Evolutionary conservation across 768 basidiomycete genomes (phyloP), one percentile per base, ranked within the genome.

Genomic region (Cantharellus cinnabarinus): DNA sequence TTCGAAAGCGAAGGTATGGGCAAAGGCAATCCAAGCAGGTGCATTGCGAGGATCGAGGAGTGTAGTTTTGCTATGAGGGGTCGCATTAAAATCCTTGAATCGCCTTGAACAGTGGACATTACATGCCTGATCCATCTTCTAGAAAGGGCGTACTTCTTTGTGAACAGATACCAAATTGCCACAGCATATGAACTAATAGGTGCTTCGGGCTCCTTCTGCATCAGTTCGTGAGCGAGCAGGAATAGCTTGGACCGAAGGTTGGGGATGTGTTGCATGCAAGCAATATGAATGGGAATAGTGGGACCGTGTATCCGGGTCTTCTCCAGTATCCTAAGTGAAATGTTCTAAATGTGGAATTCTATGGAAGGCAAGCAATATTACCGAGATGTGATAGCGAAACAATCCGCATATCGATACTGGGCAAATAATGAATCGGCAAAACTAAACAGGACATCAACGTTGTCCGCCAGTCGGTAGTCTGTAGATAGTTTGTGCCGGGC

Each of bases 151-250:
- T 87, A 99, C 66, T 93, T 88, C 56, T 79, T 78, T 38, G 81
- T 80, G 40, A 82, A 79, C 59, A 94, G 78, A 70, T 99, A 98
- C 87, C 93, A 99, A 29, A 97, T 81, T 0, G 93, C 95, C 34
- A 98, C 95, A 3, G 95, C 89, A 70, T 98, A 99, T 95, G 95
- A 99, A 64, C 89, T 93, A 58, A 89, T 79, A 0, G 90, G 82
- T 50, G 87, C 84, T 66, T 91, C 88, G 0, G 95, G 93, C 67
- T 97, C 93, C 53, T 80, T 80, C 58, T 97, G 89, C 15, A 97
- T 91, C 68, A 99, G 79, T 67, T 95, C 89, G 66, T 98, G 95
- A 0, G 95, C 95, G 42, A 98, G 77, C 62, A 99, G 84, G 72
- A 97, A 99, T 3, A 99, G 78, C 64, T 85, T 84, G 2, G 93